phyloP scores from a whole-genome alignment of 768 basidiomycete genomes.

The Boletales sp. region DNA sequence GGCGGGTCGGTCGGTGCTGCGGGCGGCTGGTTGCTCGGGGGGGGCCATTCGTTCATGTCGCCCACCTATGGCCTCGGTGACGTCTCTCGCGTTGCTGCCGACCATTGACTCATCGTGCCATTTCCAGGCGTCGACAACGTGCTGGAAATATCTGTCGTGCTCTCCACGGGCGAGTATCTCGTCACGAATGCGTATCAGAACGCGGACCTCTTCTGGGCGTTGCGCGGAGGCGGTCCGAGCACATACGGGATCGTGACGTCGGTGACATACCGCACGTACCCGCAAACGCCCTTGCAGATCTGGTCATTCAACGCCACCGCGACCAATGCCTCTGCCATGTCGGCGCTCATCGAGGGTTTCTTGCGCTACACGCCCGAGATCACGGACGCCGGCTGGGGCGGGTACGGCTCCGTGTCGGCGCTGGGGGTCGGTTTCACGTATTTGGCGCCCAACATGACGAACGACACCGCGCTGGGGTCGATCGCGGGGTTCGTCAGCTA shows the following conservation, averaged over 20 bases:
- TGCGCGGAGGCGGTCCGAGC: constrained; percentile 48
- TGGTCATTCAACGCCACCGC: constrained; percentile 29
- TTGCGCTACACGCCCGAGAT: constrained; percentile 33
- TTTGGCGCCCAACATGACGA: constrained; percentile 36
- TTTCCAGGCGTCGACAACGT: constrained; percentile 44
- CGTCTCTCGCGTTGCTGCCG: not conserved
- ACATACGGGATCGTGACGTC: constrained; percentile 47
- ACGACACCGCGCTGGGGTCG: constrained; percentile 31
- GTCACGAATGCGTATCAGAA: constrained; percentile 39
- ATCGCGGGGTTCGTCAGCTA: constrained; percentile 31
- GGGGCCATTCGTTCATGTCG: constrained; percentile 42
- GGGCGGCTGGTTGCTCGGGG: constrained; percentile 49
- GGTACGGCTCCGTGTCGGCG: too few relatives aligned
- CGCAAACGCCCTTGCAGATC: too few relatives aligned
- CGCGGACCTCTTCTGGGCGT: constrained; percentile 50
- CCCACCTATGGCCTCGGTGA: constrained; percentile 43
- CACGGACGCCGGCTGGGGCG: constrained; percentile 43
- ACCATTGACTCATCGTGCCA: not conserved
- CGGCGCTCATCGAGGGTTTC: constrained; percentile 32
- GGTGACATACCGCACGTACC: constrained; percentile 44
- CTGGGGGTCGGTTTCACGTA: constrained; percentile 19
- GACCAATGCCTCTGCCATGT: constrained; percentile 24
- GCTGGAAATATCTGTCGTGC: constrained; percentile 43
- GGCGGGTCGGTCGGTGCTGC: constrained; percentile 44
- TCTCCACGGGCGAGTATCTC: constrained; percentile 37